Conservation (phyloP, 139 green algal species). For the Ulvella scutata region DNA sequence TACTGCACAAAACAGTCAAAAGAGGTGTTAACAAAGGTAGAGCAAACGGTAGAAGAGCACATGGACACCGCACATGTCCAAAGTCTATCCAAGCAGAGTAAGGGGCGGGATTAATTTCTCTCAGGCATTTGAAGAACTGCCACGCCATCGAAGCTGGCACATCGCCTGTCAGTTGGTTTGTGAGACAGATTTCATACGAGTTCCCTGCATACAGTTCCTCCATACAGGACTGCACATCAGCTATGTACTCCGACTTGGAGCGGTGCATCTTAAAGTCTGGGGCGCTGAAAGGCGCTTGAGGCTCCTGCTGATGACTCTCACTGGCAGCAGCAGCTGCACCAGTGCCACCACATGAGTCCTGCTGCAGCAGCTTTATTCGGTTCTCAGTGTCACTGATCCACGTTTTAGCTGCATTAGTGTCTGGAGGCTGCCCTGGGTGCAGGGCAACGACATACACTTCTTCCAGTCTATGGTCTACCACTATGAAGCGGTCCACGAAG, state of each 20-base stretch:
- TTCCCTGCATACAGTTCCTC: conserved; percentile 64
- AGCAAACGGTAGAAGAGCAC: too few relatives aligned
- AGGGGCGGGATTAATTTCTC: conserved; percentile 80
- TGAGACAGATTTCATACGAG: conserved; percentile 96
- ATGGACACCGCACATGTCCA: conserved; percentile 10
- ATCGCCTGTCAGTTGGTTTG: conserved; percentile 21
- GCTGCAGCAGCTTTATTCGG: conserved; percentile 4
- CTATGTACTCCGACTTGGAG: conserved; percentile 40
- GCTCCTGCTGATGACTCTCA: too few relatives aligned
- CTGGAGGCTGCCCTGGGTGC: too few relatives aligned
- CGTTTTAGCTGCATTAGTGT: too few relatives aligned
- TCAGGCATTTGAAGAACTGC: conserved; percentile 60
- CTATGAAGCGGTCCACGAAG: conserved; percentile 75
- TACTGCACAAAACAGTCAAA: too few relatives aligned
- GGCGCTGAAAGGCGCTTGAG: neutral
- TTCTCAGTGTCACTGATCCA: too few relatives aligned
- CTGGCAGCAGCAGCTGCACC: neutral
- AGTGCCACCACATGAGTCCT: conserved; percentile 10
- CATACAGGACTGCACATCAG: conserved; percentile 51
- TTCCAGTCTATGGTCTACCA: conserved; percentile 52
- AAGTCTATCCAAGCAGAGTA: conserved; percentile 80
- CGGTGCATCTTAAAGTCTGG: conserved; percentile 35
- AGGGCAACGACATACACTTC: conserved; percentile 65
- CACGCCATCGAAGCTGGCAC: conserved; percentile 11
- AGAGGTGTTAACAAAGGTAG: too few relatives aligned